A percentile compares a stretch with the other conserved stretches of the same genome.
Conservation (phyloP, 177 flowering plant genomes). For the Tripterygium wilfordii region DNA sequence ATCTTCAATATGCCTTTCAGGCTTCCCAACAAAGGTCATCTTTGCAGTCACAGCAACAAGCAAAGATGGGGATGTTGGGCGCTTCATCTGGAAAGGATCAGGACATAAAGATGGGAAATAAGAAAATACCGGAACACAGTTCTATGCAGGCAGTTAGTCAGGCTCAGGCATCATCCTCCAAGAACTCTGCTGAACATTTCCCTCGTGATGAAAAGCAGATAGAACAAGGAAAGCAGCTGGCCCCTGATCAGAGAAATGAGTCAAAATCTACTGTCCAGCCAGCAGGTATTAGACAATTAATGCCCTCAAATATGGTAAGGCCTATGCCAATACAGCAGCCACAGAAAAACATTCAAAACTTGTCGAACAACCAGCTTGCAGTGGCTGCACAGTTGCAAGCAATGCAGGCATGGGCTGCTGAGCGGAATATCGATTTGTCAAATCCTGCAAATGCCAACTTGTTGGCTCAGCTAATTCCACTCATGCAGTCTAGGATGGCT, state of each 20-base stretch:
- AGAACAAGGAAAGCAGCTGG: slow-evolving; percentile 44
- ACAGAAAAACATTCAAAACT: slow-evolving; percentile 45
- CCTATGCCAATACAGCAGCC: slow-evolving; percentile 50
- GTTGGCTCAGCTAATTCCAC: slow-evolving; percentile 69
- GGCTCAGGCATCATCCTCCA: slow-evolving; percentile 60
- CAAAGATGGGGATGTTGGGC: slow-evolving; percentile 53
- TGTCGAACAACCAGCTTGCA: slow-evolving; percentile 50
- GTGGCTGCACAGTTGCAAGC: slow-evolving; percentile 79
- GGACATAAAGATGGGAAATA: slow-evolving; percentile 46
- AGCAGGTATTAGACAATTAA: slow-evolving; percentile 40
- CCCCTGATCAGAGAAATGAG: slow-evolving; percentile 47
- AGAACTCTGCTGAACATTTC: slow-evolving; percentile 53
- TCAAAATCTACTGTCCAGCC: slow-evolving; percentile 37
- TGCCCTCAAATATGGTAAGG: slow-evolving; percentile 37
- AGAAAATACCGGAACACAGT: slow-evolving; percentile 70
- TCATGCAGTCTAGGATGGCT: slow-evolving; percentile 70
- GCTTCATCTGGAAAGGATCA: slow-evolving; percentile 63
- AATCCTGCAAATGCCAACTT: slow-evolving; percentile 73
- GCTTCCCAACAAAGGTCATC: slow-evolving; percentile 70
- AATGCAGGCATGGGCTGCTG: slow-evolving; percentile 82
- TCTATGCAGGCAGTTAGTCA: slow-evolving; percentile 64
- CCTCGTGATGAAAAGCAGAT: slow-evolving; percentile 55
- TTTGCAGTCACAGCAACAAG: slow-evolving; percentile 57
- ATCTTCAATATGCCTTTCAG: slow-evolving; percentile 68
- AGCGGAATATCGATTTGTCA: slow-evolving; percentile 83